These are phyloP conservation scores for Musa itinerans DNA, from an alignment of 176 grass and related monocot species.

Conservation along the genomic window DNA sequence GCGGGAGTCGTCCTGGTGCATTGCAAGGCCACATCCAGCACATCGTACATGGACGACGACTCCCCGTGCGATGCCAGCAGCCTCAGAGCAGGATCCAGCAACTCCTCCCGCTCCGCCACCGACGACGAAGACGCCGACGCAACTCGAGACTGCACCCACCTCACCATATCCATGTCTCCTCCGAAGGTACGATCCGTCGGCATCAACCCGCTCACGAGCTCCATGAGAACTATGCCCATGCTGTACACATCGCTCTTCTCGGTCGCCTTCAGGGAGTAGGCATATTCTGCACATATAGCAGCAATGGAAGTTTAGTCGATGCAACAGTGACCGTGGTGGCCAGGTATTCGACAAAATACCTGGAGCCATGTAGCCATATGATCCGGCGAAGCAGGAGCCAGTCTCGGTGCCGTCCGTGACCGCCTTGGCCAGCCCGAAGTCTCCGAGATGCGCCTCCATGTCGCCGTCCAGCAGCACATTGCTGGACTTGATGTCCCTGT, in stretches of 20 bases:
- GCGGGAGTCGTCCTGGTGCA: slow-evolving; percentile 50
- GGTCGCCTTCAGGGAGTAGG: slow-evolving; percentile 65
- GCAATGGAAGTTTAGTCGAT: not conserved
- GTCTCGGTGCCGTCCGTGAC: slow-evolving; percentile 56
- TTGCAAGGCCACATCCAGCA: slow-evolving; percentile 61
- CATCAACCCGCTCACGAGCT: slow-evolving; percentile 59
- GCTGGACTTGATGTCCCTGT: slow-evolving; percentile 85
- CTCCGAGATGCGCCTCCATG: slow-evolving; percentile 89
- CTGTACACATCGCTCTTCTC: slow-evolving; percentile 84
- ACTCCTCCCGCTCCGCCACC: slow-evolving; percentile 28
- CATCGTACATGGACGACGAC: slow-evolving; percentile 53
- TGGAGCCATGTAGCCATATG: slow-evolving; percentile 87
- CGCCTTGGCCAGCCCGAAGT: slow-evolving; percentile 85
- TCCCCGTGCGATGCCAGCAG: slow-evolving; percentile 43
- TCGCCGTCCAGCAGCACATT: slow-evolving; percentile 71
- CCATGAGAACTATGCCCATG: slow-evolving; percentile 87
- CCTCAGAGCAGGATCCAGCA: slow-evolving; percentile 49
- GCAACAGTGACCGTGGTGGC: not conserved
- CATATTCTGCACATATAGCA: slow-evolving; percentile 40
- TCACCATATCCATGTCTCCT: slow-evolving; percentile 76
- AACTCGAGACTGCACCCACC: slow-evolving; percentile 62
- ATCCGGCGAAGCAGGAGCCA: slow-evolving; percentile 65
- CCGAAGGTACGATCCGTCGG: slow-evolving; percentile 67
- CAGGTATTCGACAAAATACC: slow-evolving; percentile 27
- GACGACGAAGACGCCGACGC: slow-evolving; percentile 27